A percentile compares a stretch with the other conserved stretches of the same genome.
Evolutionary conservation across 2,329 filamentous ascomycete genomes (phyloP).

Genomic region (Pseudohalonectria lignicola): DNA sequence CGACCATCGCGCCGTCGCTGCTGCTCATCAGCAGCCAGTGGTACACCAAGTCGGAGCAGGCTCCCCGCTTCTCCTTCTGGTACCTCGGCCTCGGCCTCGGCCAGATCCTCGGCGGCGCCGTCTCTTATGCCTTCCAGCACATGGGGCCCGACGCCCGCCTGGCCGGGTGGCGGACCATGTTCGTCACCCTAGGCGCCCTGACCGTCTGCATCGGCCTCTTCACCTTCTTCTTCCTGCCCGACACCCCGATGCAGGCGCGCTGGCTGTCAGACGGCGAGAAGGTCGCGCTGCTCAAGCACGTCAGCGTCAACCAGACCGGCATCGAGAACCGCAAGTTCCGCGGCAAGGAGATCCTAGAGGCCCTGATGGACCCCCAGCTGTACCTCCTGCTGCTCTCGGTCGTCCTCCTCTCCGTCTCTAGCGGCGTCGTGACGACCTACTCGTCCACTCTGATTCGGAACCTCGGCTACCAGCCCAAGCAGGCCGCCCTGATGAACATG

Average conservation of each 20-base stretch:
- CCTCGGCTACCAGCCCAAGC: slow-evolving; percentile 31
- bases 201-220: slow-evolving; percentile 29
- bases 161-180: slow-evolving; percentile 34
- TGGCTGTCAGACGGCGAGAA: slow-evolving; percentile 28
- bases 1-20: slow-evolving; percentile 14
- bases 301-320: slow-evolving; percentile 47
- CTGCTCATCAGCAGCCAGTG: slow-evolving; percentile 19
- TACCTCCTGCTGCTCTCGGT: slow-evolving; percentile 37
- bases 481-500: slow-evolving; percentile 41
- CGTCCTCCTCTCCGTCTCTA: slow-evolving; percentile 37
- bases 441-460: slow-evolving; percentile 26
- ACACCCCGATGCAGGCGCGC: slow-evolving; percentile 32
- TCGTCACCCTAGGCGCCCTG: slow-evolving; percentile 33
- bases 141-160: background rate
- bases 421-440: slow-evolving; percentile 42
- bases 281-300: slow-evolving; percentile 37
- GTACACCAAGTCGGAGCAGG: slow-evolving; percentile 19
- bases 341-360: slow-evolving; percentile 38
- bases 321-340: slow-evolving; percentile 43
- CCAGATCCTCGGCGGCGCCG: slow-evolving; percentile 25
- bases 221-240: slow-evolving; percentile 32
- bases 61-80: slow-evolving; percentile 51
- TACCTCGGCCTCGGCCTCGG: slow-evolving; percentile 41
- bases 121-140: slow-evolving; percentile 23
- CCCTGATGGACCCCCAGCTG: slow-evolving; percentile 38